Base-by-base conservation (phyloP, 2,329 filamentous ascomycete species). In the Berkeleyomyces basicola region DNA sequence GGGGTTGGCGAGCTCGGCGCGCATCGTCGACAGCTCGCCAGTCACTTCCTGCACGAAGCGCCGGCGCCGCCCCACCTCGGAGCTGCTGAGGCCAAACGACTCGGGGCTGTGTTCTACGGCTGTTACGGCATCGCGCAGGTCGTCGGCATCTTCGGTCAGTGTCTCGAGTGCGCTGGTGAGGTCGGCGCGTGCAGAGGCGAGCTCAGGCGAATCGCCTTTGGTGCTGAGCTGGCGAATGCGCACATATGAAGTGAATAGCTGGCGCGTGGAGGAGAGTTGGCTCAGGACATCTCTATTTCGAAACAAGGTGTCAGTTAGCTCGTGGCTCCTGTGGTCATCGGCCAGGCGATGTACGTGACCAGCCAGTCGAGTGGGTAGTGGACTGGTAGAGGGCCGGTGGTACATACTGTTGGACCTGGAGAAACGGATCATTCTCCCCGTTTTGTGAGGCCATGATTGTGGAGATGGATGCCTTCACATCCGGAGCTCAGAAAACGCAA, bases 161-260 rank as follows among this genome's bases (percentile, higher is more conserved):
- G 86, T 78, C 58, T 79, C 77, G 63, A 93, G 82, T 33, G 86
- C 77, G 42, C 75, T 68, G 67, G 82, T 78, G 69, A 93, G 84
- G 68, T 91, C 87, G 63, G 81, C 72, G 63, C 85, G 82, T 55
- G 87, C 92, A 61, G 86, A 84, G 70, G 88, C 82, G 65, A 99
- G 88, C 72, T 99, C 93, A 10, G 90, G 90, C 16, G 88, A 91
- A 51, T 79, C 78, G 11, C 85, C 76, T 7, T 82, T 81, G 47
- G 85, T 85, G 64, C 85, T 82, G 36, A 95, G 85, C 55, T 90
- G 93, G 70, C 90, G 89, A 75, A 99, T 99, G 71, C 93, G 92
- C 51, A 96, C 82, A 77, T 96, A 99, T 14, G 91, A 96, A 67
- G 88, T 85, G 79, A 96, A 96, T 63, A 96, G 84, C 61, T 91